These are phyloP conservation scores for Fraxinus angustifolia DNA, from an alignment of 305 asterid genomes.

Conservation along the genomic window DNA sequence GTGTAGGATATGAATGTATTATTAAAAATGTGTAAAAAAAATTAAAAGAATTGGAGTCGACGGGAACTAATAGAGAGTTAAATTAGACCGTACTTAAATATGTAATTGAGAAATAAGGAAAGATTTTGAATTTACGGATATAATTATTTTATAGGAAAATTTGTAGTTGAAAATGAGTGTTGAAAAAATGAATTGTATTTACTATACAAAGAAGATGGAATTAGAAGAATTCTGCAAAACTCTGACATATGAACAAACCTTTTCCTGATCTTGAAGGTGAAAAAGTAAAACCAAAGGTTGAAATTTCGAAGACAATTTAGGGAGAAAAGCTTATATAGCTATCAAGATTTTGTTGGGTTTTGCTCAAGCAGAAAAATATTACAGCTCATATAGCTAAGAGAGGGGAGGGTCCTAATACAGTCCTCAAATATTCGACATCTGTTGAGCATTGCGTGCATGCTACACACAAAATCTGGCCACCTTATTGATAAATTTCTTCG, in stretches of 20 bases:
- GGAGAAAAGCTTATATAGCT: neutral
- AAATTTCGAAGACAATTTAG: neutral
- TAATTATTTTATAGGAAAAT: too few relatives aligned
- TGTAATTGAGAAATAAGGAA: too few relatives aligned
- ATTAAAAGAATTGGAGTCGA: too few relatives aligned
- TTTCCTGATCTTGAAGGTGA: neutral
- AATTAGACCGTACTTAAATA: too few relatives aligned
- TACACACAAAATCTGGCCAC: constrained; percentile 10
- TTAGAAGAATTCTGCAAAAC: neutral
- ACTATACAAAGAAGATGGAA: neutral
- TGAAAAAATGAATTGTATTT: too few relatives aligned
- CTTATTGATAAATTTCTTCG: neutral
- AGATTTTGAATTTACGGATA: too few relatives aligned
- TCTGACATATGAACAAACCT: neutral
- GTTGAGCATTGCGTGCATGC: constrained; percentile 21
- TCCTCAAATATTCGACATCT: constrained; percentile 22
- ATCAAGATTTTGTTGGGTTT: neutral
- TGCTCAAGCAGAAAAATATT: neutral
- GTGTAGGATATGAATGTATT: too few relatives aligned
- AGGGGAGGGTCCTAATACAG: constrained; percentile 21
- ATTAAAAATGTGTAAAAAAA: too few relatives aligned
- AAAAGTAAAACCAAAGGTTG: neutral
- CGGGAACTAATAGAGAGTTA: too few relatives aligned
- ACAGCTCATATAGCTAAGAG: neutral
- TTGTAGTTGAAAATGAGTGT: too few relatives aligned